Evolutionary conservation across 441 rosid species (phyloP).

Genomic region (Aleurites moluccanus): DNA sequence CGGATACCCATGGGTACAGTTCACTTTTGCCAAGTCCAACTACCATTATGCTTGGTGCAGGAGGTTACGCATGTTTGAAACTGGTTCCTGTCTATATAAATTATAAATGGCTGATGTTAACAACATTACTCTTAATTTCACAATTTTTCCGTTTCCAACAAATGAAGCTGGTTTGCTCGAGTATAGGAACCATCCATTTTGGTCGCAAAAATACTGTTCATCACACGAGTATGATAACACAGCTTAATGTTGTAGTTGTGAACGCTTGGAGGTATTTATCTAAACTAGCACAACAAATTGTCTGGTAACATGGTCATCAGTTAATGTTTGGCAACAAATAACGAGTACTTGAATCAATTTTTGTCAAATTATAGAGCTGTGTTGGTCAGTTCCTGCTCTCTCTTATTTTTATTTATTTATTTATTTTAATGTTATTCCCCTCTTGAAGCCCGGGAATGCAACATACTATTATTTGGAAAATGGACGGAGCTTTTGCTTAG

Average conservation of each 20-base stretch:
- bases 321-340: neutral
- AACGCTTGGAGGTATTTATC: slow-evolving; percentile 75
- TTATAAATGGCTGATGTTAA: neutral
- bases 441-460: slow-evolving; percentile 64
- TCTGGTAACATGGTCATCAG: neutral
- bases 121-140: neutral
- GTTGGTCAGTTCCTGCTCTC: neutral
- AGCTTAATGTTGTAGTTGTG: slow-evolving; percentile 89
- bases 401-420: too few species aligned
- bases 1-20: too few species aligned
- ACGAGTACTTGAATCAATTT: neutral
- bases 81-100: neutral
- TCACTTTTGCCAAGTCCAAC: too few species aligned
- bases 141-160: slow-evolving; percentile 61
- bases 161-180: slow-evolving; percentile 84
- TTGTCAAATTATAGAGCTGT: neutral
- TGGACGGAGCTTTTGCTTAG: slow-evolving; percentile 76
- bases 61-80: neutral
- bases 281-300: neutral
- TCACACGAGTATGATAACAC: slow-evolving; percentile 79
- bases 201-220: slow-evolving; percentile 93
- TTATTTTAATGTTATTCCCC: slow-evolving; percentile 3
- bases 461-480: slow-evolving; percentile 69
- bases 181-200: slow-evolving; percentile 90
- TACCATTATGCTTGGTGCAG: neutral